Percentiles rank a stretch among this genome's conserved stretches.
Conservation (phyloP, 73 alveolate species). For the Paramecium tetraurelia region DNA sequence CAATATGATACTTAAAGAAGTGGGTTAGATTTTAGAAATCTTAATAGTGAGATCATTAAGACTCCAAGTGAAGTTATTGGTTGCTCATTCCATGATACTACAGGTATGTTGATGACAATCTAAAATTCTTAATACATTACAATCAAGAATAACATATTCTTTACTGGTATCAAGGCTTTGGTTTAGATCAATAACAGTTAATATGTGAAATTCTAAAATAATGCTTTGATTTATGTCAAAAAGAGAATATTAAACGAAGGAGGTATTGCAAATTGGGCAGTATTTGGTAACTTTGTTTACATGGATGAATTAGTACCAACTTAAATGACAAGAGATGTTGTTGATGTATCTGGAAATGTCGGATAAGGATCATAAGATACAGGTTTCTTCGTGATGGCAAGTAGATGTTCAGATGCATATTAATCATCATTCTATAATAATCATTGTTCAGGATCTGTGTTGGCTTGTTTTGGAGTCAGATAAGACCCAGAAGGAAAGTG, state of each 20-base stretch:
- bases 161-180: constrained; percentile 39
- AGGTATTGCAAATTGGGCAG: not conserved
- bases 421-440: not conserved
- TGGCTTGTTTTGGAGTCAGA: not conserved
- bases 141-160: constrained; percentile 25
- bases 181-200: constrained; percentile 42
- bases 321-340: not conserved
- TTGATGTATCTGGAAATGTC: constrained; percentile 21
- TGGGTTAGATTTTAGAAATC: constrained; percentile 51
- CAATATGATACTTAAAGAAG: constrained; percentile 31
- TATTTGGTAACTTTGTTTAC: not conserved
- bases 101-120: constrained; percentile 16
- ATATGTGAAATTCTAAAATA: constrained; percentile 1
- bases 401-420: not conserved
- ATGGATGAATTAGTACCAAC: not conserved
- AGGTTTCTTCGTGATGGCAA: constrained; percentile 40
- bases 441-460: not conserved
- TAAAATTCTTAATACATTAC: constrained; percentile 18
- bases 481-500: not conserved
- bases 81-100: constrained; percentile 54
- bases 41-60: not conserved
- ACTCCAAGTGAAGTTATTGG: not conserved
- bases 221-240: not conserved
- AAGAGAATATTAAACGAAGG: not conserved
- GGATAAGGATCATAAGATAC: constrained; percentile 43